These are phyloP conservation scores for Hymenotorrendiella dingleyae DNA, from an alignment of 2,329 filamentous ascomycete species.

Conservation along the genomic window DNA sequence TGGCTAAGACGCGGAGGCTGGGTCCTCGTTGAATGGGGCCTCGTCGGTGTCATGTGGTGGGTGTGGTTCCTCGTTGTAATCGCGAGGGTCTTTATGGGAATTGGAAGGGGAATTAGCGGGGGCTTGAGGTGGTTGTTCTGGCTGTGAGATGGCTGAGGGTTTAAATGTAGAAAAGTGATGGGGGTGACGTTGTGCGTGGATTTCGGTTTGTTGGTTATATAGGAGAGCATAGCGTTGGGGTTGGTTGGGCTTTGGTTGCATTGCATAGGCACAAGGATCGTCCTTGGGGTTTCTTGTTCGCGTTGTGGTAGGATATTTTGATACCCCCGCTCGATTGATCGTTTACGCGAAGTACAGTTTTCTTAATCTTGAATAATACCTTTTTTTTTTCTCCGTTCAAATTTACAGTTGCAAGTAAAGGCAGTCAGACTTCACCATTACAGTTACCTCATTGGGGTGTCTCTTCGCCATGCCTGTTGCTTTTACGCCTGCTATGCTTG, in stretches of 20 bases:
- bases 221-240: not conserved
- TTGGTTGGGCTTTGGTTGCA: not conserved
- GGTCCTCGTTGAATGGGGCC: conserved; percentile 77
- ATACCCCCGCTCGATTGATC: not conserved
- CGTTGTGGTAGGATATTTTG: not conserved
- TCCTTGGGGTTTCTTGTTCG: not conserved
- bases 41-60: conserved; percentile 90
- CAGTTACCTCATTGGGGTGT: no score
- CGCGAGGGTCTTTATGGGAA: conserved; percentile 56
- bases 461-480: no score
- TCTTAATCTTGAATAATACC: not conserved
- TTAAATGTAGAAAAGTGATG: no score
- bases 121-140: conserved; percentile 78
- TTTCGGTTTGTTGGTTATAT: not conserved
- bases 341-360: not conserved
- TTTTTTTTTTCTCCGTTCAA: not conserved
- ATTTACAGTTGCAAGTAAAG: not conserved
- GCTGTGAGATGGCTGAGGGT: conserved; percentile 39
- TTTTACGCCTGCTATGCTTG: no score
- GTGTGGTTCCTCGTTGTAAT: conserved; percentile 86
- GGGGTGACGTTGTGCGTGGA: not conserved
- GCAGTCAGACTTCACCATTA: not conserved
- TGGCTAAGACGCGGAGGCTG: conserved; percentile 74
- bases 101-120: conserved; percentile 53
- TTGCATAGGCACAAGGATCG: no score